A percentile compares a stretch with the other conserved stretches of the same genome.
These are phyloP conservation scores for Candida ovalis DNA, from an alignment of 805 yeast species.

Conservation along the genomic window DNA sequence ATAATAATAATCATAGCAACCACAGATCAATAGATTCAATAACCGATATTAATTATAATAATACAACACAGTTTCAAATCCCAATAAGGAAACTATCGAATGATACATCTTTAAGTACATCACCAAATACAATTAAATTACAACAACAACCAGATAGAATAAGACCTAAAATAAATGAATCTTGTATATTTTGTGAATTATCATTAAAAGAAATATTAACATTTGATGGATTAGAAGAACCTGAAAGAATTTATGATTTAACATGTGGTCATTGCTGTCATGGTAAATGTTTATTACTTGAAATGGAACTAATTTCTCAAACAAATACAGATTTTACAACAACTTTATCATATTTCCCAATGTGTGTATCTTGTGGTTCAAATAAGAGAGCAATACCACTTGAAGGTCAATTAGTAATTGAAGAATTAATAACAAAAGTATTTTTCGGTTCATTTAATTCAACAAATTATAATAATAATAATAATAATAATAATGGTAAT, in stretches of 20 bases:
- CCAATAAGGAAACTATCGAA: neutral
- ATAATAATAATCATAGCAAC: too few relatives aligned
- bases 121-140: neutral
- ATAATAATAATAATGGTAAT: neutral
- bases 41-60: neutral
- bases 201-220: conserved; percentile 40
- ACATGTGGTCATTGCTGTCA: conserved; percentile 55
- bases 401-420: conserved; percentile 13
- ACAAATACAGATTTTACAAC: conserved; percentile 4
- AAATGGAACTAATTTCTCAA: conserved; percentile 26
- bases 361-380: conserved; percentile 22
- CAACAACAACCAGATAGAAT: conserved; percentile 1
- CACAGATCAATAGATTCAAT: too few relatives aligned
- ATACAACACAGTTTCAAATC: neutral
- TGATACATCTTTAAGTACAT: neutral
- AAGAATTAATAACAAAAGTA: conserved; percentile 18
- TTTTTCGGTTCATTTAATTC: conserved; percentile 5
- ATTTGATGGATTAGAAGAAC: conserved; percentile 31
- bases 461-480: neutral
- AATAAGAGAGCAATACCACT: conserved; percentile 21
- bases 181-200: conserved; percentile 45
- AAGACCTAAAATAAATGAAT: conserved; percentile 1
- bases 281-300: conserved; percentile 51
- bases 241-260: conserved; percentile 41
- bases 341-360: conserved; percentile 20